phyloP scores from a whole-genome alignment of 2,329 filamentous ascomycete genomes.

The Fusarium sp. region DNA sequence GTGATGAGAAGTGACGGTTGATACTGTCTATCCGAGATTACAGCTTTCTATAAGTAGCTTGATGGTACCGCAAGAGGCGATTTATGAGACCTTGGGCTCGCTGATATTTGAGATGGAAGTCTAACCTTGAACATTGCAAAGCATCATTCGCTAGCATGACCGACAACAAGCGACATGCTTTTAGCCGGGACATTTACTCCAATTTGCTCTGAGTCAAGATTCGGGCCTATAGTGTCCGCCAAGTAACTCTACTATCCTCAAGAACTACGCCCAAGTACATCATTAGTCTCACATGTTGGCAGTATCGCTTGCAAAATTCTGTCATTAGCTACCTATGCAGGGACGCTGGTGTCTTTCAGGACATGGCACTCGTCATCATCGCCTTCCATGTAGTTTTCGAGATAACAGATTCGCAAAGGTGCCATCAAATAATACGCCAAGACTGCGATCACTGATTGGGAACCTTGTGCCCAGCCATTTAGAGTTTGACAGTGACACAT shows the following conservation, averaged over 20 bases:
- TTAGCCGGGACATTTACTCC: not conserved
- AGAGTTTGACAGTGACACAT: not conserved
- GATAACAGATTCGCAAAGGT: not conserved
- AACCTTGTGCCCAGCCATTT: not conserved
- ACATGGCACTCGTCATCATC: not conserved
- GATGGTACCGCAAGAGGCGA: not conserved
- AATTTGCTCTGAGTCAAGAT: not conserved
- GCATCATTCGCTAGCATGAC: not conserved
- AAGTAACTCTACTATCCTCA: not conserved
- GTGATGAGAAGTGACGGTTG: not conserved
- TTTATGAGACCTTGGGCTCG: not conserved
- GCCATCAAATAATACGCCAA: not conserved
- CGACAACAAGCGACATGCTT: not conserved
- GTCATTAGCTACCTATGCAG: not conserved
- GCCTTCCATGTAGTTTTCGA: not conserved
- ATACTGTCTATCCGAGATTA: not conserved
- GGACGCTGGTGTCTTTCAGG: not conserved
- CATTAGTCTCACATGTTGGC: not conserved
- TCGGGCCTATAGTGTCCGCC: not conserved
- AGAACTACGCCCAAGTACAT: not conserved
- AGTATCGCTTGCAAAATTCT: not conserved
- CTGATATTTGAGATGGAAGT: not conserved
- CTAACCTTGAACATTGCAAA: not conserved
- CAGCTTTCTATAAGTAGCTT: not conserved
- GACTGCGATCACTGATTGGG: not conserved